These are phyloP conservation scores for Nakaseomyces delphensis DNA, from an alignment of 1,139 yeast species.

Conservation along the genomic window DNA sequence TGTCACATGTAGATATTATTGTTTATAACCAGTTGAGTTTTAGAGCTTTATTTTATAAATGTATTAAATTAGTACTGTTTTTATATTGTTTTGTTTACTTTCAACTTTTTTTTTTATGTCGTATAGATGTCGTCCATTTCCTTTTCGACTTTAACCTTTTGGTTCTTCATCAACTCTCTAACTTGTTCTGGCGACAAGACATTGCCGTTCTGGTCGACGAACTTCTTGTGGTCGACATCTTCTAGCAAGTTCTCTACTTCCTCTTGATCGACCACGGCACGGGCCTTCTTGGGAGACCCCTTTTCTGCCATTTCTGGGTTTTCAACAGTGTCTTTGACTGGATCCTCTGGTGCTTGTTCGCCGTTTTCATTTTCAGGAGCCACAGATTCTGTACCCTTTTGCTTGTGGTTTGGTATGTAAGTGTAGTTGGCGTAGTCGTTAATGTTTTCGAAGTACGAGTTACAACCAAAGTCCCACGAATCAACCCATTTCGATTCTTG, in stretches of 20 bases:
- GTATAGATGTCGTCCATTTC: slow-evolving; percentile 3
- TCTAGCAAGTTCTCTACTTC: slow-evolving; percentile 16
- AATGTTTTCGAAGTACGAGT: slow-evolving; percentile 33
- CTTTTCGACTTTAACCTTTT: slow-evolving; percentile 23
- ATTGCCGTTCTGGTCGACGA: slow-evolving; percentile 25
- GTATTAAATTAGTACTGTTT: background rate
- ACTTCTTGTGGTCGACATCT: slow-evolving; percentile 21
- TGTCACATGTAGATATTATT: background rate
- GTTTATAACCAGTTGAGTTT: background rate
- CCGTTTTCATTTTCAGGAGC: slow-evolving; percentile 5
- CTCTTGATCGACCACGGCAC: background rate
- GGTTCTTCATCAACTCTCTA: slow-evolving; percentile 16
- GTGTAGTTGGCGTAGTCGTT: slow-evolving; percentile 16
- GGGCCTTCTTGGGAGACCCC: background rate
- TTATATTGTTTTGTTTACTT: too few species aligned
- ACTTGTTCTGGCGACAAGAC: slow-evolving; percentile 22
- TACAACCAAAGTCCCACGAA: slow-evolving; percentile 85
- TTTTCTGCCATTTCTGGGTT: background rate
- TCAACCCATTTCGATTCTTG: slow-evolving; percentile 47
- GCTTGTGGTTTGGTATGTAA: background rate
- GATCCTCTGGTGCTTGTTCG: slow-evolving; percentile 7
- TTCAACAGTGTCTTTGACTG: slow-evolving; percentile 11
- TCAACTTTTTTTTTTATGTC: background rate
- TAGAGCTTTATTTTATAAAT: too few species aligned
- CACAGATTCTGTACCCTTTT: background rate